Evolutionary conservation across 495 filamentous ascomycete species (phyloP).

Genomic region (Tuber borchii): DNA sequence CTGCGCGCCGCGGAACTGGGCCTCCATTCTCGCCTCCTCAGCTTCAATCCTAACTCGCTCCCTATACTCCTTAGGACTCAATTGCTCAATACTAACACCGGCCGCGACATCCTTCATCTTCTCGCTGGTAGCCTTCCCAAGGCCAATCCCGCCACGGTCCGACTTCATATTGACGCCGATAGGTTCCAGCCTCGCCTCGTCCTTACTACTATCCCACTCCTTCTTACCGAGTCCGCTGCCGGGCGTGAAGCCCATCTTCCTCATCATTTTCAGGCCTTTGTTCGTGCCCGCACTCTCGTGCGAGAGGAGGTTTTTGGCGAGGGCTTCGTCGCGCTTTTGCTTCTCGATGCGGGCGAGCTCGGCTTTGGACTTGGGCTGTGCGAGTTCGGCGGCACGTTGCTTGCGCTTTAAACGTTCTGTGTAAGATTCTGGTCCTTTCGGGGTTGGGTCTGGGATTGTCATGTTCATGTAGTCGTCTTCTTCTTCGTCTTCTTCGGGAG

Average conservation of each 20-base stretch:
- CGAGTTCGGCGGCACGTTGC: slow-evolving; percentile 53
- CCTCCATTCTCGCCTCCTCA: slow-evolving; percentile 62
- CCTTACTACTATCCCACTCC: background rate
- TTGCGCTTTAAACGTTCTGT: slow-evolving; percentile 53
- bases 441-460: slow-evolving; percentile 48
- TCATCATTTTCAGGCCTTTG: slow-evolving; percentile 94
- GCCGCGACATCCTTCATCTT: slow-evolving; percentile 52
- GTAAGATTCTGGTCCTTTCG: slow-evolving; percentile 48
- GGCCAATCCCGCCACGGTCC: slow-evolving; percentile 75
- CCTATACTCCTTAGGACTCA: slow-evolving; percentile 62
- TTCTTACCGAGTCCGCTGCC: slow-evolving; percentile 59
- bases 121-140: slow-evolving; percentile 67
- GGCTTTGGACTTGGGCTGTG: slow-evolving; percentile 68
- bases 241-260: slow-evolving; percentile 80
- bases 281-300: slow-evolving; percentile 48
- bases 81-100: slow-evolving; percentile 56
- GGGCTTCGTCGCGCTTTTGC: slow-evolving; percentile 64
- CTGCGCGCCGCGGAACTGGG: slow-evolving; percentile 65
- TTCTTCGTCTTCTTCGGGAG: slow-evolving; percentile 47
- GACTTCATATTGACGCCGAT: slow-evolving; percentile 66
- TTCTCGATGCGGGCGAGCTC: slow-evolving; percentile 67
- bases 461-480: slow-evolving; percentile 62
- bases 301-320: slow-evolving; percentile 61
- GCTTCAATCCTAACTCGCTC: slow-evolving; percentile 65
- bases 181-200: slow-evolving; percentile 52